Percentiles rank a stretch among this genome's conserved stretches.
phyloP scores from a whole-genome alignment of 1,284 basidiomycete genomes.

The Volvariella surrecta region DNA sequence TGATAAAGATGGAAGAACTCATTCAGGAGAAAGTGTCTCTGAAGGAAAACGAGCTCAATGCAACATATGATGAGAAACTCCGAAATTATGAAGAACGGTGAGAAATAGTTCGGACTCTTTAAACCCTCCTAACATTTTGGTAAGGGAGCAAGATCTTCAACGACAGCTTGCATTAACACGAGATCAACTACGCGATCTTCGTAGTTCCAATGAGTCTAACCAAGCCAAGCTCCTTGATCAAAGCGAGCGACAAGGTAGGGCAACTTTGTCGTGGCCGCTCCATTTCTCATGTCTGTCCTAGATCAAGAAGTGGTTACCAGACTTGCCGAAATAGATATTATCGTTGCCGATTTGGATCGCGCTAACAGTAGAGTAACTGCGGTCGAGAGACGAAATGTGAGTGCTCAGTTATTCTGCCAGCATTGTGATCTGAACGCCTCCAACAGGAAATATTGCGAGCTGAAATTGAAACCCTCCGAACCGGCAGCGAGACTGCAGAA shows the following conservation, averaged over 20 bases:
- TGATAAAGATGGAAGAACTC: conserved; percentile 76
- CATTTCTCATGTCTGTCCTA: conserved; percentile 19
- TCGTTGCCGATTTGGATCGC: conserved; percentile 86
- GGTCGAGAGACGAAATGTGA: conserved; percentile 87
- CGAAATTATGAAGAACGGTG: conserved; percentile 92
- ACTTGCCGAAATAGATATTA: conserved; percentile 86
- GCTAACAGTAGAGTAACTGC: conserved; percentile 89
- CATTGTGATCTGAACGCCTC: conserved; percentile 2
- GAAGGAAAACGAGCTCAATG: conserved; percentile 93
- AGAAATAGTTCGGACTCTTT: no score
- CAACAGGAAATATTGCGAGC: conserved; percentile 86
- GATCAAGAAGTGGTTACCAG: conserved; percentile 88
- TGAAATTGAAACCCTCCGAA: conserved; percentile 85
- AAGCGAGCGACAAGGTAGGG: conserved; percentile 74
- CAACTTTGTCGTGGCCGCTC: neutral
- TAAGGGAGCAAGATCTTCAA: conserved; percentile 85
- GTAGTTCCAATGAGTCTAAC: conserved; percentile 84
- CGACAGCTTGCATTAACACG: conserved; percentile 80
- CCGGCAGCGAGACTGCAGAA: conserved; percentile 70
- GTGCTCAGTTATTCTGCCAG: conserved; percentile 13
- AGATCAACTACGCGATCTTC: conserved; percentile 84
- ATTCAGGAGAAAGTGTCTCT: conserved; percentile 80
- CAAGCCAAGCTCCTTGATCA: conserved; percentile 89
- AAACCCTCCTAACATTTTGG: conserved; percentile 2
- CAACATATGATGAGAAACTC: conserved; percentile 92